Conservation (phyloP, 192 early-diverging fungal species). For the Diversispora epigaea region DNA sequence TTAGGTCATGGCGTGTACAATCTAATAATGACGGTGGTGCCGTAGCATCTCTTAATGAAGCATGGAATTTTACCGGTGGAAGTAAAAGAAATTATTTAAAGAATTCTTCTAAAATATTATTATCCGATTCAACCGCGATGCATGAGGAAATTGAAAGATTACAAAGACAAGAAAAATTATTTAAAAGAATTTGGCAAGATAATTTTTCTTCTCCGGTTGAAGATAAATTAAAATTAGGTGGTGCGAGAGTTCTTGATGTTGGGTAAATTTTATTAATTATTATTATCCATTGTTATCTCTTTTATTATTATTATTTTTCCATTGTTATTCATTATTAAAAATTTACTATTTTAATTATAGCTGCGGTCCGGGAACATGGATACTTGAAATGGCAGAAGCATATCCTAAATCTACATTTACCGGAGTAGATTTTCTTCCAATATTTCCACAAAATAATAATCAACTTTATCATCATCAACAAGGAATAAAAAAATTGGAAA, state of each 20-base stretch:
- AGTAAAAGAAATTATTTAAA: neutral
- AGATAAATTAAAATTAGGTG: conserved; percentile 12
- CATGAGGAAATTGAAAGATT: conserved; percentile 15
- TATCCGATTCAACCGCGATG: neutral
- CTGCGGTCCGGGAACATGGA: conserved; percentile 44
- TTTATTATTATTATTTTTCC: neutral
- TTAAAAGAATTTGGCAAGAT: conserved; percentile 16
- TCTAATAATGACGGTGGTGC: neutral
- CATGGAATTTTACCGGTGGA: neutral
- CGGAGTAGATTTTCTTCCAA: conserved; percentile 39
- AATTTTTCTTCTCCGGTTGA: conserved; percentile 17
- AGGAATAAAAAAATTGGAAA: neutral
- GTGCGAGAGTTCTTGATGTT: conserved; percentile 13
- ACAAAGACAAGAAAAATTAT: conserved; percentile 14
- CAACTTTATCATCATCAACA: too few species aligned
- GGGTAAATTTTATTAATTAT: conserved; percentile 15
- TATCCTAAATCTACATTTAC: conserved; percentile 34
- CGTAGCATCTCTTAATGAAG: neutral
- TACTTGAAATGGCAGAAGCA: conserved; percentile 41
- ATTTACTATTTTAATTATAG: neutral
- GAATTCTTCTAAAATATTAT: neutral
- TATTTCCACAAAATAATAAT: conserved; percentile 20
- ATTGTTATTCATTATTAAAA: neutral
- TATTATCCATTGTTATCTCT: neutral
- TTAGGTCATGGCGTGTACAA: neutral